Percentiles rank a stretch among this genome's conserved stretches.
Conservation (phyloP, 1,284 basidiomycete genomes). For the Cutaneotrichosporon cutaneum region DNA sequence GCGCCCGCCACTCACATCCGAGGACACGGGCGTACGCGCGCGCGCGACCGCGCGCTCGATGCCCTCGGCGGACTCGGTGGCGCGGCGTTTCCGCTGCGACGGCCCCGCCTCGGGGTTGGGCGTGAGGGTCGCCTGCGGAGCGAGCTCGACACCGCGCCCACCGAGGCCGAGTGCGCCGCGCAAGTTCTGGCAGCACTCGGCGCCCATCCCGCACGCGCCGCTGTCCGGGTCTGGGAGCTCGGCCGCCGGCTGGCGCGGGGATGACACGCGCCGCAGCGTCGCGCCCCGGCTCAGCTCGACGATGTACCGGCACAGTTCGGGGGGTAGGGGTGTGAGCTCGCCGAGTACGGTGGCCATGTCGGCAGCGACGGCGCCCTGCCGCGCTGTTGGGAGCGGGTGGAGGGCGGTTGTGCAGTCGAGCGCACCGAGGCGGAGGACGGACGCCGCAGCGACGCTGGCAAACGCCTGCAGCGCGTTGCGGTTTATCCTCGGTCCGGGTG, state of each 20-base stretch:
- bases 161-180: background rate
- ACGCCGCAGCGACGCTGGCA: conserved; percentile 1
- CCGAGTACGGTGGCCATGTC: background rate
- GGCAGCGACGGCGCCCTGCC: background rate
- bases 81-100: background rate
- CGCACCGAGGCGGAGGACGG: conserved; percentile 9
- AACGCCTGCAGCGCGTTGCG: background rate
- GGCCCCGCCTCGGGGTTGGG: background rate
- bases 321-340: background rate
- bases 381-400: background rate
- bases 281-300: background rate
- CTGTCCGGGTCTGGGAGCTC: background rate
- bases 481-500: background rate
- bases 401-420: conserved; percentile 1
- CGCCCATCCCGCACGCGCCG: background rate
- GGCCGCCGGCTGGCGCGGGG: background rate
- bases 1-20: background rate
- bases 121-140: background rate
- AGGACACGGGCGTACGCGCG: background rate
- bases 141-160: background rate
- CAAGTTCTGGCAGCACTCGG: conserved; percentile 1
- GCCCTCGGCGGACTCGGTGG: conserved; percentile 1
- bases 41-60: conserved; percentile 4
- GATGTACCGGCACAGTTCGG: conserved; percentile 2
- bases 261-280: background rate